These are phyloP conservation scores for Candida insectorum DNA, from an alignment of 805 yeast species.

Conservation along the genomic window DNA sequence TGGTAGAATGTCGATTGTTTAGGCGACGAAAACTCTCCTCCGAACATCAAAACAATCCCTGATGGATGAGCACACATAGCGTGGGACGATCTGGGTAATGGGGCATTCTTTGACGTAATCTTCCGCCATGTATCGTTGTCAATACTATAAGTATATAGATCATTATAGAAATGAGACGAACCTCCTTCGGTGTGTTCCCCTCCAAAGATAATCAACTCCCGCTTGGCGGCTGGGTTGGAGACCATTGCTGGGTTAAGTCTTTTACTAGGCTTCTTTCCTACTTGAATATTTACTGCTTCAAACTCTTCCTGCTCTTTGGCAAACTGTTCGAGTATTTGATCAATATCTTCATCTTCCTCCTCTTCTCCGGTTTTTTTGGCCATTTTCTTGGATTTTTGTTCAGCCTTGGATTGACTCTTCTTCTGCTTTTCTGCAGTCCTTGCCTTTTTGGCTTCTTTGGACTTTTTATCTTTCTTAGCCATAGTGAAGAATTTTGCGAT, in stretches of 20 bases:
- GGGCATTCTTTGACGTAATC: slow-evolving; percentile 77
- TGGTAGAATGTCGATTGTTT: slow-evolving; percentile 95
- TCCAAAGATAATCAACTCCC: slow-evolving; percentile 82
- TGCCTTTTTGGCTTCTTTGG: slow-evolving; percentile 89
- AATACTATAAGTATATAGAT: slow-evolving; percentile 65
- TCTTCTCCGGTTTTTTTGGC: slow-evolving; percentile 74
- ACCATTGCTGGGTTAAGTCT: slow-evolving; percentile 75
- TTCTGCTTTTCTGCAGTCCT: slow-evolving; percentile 78
- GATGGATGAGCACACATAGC: slow-evolving; percentile 92
- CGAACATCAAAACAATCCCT: slow-evolving; percentile 82
- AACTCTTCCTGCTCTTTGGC: slow-evolving; percentile 78
- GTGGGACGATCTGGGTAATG: slow-evolving; percentile 90
- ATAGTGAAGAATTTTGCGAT: slow-evolving; percentile 29
- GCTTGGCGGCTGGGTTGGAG: slow-evolving; percentile 68
- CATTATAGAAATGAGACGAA: slow-evolving; percentile 74
- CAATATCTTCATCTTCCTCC: slow-evolving; percentile 87
- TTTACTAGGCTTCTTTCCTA: slow-evolving; percentile 57
- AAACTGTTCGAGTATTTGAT: slow-evolving; percentile 72
- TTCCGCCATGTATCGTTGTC: slow-evolving; percentile 82
- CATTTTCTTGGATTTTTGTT: slow-evolving; percentile 66
- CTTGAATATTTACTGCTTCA: slow-evolving; percentile 63
- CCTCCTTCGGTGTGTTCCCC: slow-evolving; percentile 67
- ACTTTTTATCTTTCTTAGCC: slow-evolving; percentile 87
- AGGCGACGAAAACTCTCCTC: slow-evolving; percentile 97
- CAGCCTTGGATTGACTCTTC: slow-evolving; percentile 74